A percentile compares a stretch with the other conserved stretches of the same genome.
Conservation (phyloP, 2,329 filamentous ascomycete species). For the Aquanectria penicillioides region DNA sequence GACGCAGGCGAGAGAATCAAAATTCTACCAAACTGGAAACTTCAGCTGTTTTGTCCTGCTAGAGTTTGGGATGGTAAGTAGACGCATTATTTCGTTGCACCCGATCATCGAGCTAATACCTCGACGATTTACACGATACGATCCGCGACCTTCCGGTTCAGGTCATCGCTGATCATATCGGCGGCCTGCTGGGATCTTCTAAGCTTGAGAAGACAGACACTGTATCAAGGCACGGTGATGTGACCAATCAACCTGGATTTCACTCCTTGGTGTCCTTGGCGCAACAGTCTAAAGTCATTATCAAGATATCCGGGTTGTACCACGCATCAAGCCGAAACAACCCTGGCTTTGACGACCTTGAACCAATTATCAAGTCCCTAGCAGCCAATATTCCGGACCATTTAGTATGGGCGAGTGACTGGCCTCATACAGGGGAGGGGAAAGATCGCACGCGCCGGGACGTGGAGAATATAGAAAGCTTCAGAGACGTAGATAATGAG, state of each 20-base stretch:
- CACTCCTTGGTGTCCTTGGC: constrained; percentile 1
- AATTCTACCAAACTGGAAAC: not conserved
- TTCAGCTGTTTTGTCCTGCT: constrained; percentile 1
- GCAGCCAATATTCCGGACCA: not conserved
- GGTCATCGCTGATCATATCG: constrained; percentile 12
- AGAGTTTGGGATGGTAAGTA: constrained; percentile 8
- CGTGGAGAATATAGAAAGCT: not conserved
- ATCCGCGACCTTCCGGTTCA: not conserved
- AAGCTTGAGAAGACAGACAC: not conserved
- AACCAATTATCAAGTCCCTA: not conserved
- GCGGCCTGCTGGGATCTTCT: not conserved
- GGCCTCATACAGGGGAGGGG: constrained; percentile 6
- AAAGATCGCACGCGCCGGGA: not conserved
- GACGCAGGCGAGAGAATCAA: not conserved
- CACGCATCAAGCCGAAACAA: not conserved
- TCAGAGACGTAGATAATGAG: constrained; percentile 3
- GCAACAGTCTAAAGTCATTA: not conserved
- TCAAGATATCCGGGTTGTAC: constrained; percentile 2
- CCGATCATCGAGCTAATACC: not conserved
- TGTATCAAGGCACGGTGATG: too few relatives aligned
- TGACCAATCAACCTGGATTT: not conserved
- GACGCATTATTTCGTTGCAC: not conserved
- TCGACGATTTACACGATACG: not conserved
- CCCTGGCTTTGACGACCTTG: not conserved
- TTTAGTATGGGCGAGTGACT: constrained; percentile 5